Evolutionary conservation across 345 rosid species (phyloP).

Genomic region (Brassica incana): DNA sequence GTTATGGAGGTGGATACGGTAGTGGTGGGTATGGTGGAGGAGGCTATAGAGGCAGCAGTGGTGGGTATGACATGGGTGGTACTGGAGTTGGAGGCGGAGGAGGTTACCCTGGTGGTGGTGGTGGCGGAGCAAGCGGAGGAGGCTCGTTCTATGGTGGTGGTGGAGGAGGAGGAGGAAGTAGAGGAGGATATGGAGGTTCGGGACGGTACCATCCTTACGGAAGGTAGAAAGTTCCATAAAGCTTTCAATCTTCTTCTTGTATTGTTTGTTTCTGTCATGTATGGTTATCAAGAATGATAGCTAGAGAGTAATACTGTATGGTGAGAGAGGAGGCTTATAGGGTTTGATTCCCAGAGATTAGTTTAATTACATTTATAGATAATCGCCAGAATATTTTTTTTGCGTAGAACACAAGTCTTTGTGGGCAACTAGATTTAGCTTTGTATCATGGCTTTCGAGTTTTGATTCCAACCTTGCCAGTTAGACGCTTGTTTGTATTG

Average conservation of each 20-base stretch:
- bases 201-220: slow-evolving; percentile 90
- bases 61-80: slow-evolving; percentile 46
- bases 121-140: slow-evolving; percentile 25
- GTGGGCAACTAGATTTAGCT: slow-evolving; percentile 20
- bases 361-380: slow-evolving; percentile 28
- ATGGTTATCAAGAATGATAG: slow-evolving; percentile 22
- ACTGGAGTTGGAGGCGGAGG: slow-evolving; percentile 54
- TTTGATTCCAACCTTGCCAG: not conserved
- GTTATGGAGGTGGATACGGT: slow-evolving; percentile 51
- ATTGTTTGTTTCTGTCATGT: not conserved
- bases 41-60: slow-evolving; percentile 46
- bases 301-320: slow-evolving; percentile 29
- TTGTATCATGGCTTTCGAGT: slow-evolving; percentile 6
- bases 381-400: slow-evolving; percentile 11
- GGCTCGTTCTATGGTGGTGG: slow-evolving; percentile 40
- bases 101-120: slow-evolving; percentile 38
- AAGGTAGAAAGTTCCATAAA: slow-evolving; percentile 50
- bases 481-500: not conserved
- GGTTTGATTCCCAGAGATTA: slow-evolving; percentile 23
- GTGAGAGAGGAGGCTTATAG: slow-evolving; percentile 25
- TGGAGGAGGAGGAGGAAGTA: slow-evolving; percentile 61
- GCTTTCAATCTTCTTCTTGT: slow-evolving; percentile 4
- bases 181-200: slow-evolving; percentile 65
- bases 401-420: slow-evolving; percentile 6
- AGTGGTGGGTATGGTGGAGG: slow-evolving; percentile 44